These are phyloP conservation scores for Sisymbrium irio DNA, from an alignment of 345 rosid species.

Conservation along the genomic window DNA sequence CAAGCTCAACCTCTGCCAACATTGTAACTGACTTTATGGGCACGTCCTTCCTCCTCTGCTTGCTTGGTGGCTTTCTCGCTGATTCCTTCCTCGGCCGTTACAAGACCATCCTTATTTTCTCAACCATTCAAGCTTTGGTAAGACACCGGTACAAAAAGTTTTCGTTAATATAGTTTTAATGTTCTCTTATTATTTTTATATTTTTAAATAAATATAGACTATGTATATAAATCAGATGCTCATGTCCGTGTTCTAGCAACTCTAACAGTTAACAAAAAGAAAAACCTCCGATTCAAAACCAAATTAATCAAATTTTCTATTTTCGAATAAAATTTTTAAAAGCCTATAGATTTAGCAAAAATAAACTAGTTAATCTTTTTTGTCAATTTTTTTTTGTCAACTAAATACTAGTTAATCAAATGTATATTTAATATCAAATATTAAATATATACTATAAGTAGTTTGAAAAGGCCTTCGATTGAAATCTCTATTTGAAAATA, in stretches of 20 bases:
- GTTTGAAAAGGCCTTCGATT: not conserved
- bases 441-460: not conserved
- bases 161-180: not conserved
- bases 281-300: no score
- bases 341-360: no score
- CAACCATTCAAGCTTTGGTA: slow-evolving; percentile 61
- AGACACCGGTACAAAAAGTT: not conserved
- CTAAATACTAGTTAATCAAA: no score
- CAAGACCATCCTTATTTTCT: slow-evolving; percentile 67
- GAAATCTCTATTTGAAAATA: not conserved
- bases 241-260: no score
- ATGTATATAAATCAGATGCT: no score
- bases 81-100: slow-evolving; percentile 69
- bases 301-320: no score
- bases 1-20: slow-evolving; percentile 66
- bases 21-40: slow-evolving; percentile 69
- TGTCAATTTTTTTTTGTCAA: no score
- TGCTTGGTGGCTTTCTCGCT: slow-evolving; percentile 72
- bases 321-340: no score
- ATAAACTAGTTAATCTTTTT: no score
- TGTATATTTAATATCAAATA: not conserved
- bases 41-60: slow-evolving; percentile 60
- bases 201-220: no score
- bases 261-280: no score
- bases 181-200: not conserved